Conservation (phyloP, 2,329 filamentous ascomycete species). For the Trichoderma lentiforme region DNA sequence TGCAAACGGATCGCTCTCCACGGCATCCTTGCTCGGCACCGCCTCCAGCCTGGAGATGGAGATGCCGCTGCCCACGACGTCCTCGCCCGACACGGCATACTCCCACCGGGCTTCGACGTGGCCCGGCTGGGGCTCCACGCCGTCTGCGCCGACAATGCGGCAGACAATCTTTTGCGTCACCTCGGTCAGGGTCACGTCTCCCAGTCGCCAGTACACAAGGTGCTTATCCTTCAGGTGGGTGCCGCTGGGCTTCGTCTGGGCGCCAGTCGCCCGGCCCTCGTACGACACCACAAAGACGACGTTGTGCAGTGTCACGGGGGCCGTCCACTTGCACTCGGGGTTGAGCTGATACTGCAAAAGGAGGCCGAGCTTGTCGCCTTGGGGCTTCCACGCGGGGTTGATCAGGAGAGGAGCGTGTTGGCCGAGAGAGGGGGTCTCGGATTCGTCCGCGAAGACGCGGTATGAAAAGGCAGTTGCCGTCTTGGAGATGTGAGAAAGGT, state of each 20-base stretch:
- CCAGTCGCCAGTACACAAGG: constrained; percentile 76
- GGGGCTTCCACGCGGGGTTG: constrained; percentile 75
- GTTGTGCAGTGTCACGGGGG: constrained; percentile 58
- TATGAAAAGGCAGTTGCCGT: constrained; percentile 89
- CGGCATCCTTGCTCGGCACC: constrained; percentile 48
- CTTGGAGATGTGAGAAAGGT: constrained; percentile 67
- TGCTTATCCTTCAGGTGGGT: constrained; percentile 75
- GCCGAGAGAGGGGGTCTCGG: constrained; percentile 42
- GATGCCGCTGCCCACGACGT: constrained; percentile 57
- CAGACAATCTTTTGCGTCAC: constrained; percentile 77
- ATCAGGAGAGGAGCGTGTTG: constrained; percentile 70
- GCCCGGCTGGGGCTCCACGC: constrained; percentile 66
- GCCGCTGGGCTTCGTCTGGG: constrained; percentile 75
- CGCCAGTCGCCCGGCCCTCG: constrained; percentile 63
- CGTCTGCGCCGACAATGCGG: constrained; percentile 70
- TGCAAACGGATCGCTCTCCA: constrained; percentile 66
- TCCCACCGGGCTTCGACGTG: constrained; percentile 84
- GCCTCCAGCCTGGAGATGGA: constrained; percentile 57
- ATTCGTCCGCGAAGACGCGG: constrained; percentile 70
- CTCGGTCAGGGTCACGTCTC: constrained; percentile 65
- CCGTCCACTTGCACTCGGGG: constrained; percentile 53
- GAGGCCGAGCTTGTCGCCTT: constrained; percentile 80
- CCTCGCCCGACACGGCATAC: constrained; percentile 40
- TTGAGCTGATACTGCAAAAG: constrained; percentile 84
- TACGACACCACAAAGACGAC: constrained; percentile 71